Evolutionary conservation across 1,139 yeast genomes (phyloP).

Genomic region (Tardiomyces depauwii): DNA sequence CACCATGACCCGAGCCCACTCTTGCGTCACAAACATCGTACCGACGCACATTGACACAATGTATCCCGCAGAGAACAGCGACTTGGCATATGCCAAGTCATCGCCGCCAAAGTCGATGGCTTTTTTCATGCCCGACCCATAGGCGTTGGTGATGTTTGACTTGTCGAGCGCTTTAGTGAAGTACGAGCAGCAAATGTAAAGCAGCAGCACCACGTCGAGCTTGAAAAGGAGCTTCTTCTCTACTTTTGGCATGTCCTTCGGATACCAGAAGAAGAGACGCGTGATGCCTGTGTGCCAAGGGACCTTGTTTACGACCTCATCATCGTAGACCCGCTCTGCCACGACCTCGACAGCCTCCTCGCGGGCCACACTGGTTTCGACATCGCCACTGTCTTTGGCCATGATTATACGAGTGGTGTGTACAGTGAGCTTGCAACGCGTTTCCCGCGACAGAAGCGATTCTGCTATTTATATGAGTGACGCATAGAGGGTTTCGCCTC

Average conservation of each 20-base stretch:
- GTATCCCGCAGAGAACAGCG: conserved; percentile 23
- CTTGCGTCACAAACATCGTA: conserved; percentile 26
- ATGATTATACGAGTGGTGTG: no score
- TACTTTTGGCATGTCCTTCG: conserved; percentile 15
- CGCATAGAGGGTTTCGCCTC: no score
- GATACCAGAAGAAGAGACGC: conserved; percentile 23
- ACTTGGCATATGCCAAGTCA: conserved; percentile 40
- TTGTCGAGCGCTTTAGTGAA: conserved; percentile 27
- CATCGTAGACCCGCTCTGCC: no score
- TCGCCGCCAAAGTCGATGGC: conserved; percentile 40
- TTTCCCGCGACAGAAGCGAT: no score
- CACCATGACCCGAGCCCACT: conserved; percentile 26
- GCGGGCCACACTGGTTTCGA: no score
- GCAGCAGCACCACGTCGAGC: conserved; percentile 20
- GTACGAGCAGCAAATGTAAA: conserved; percentile 23
- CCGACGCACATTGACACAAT: conserved; percentile 26
- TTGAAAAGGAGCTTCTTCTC: conserved; percentile 23
- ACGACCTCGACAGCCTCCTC: no score
- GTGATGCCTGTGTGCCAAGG: conserved; percentile 21
- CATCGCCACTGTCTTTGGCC: no score
- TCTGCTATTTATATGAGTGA: no score
- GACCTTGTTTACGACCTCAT: neutral
- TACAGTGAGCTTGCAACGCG: no score
- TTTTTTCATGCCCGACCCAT: conserved; percentile 53
- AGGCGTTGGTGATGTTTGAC: conserved; percentile 32